Evolutionary conservation across 2,329 filamentous ascomycete genomes (phyloP).

Genomic region (Claviceps pazoutovae): DNA sequence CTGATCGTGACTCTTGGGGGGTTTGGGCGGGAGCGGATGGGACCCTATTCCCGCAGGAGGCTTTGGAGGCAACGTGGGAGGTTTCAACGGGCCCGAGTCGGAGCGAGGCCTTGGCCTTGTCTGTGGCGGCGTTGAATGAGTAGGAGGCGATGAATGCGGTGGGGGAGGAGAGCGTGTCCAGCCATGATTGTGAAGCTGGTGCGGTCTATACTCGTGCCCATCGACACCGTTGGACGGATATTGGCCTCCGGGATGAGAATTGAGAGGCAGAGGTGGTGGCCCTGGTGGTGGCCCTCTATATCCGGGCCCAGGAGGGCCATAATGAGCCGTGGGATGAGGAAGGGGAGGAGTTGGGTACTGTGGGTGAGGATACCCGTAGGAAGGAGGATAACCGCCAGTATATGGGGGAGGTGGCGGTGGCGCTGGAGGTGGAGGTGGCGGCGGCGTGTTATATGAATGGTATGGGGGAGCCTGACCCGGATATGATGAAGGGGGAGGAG

Average conservation of each 20-base stretch:
- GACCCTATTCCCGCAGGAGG: conserved; percentile 6
- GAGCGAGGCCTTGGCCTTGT: neutral
- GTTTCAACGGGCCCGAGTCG: conserved; percentile 1
- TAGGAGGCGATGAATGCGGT: neutral
- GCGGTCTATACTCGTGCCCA: conserved; percentile 2
- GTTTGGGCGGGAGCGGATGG: conserved; percentile 19
- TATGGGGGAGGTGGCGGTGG: conserved; percentile 8
- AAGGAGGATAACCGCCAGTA: conserved; percentile 10
- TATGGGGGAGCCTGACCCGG: conserved; percentile 13
- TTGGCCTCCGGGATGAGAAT: conserved; percentile 3
- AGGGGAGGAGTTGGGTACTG: conserved; percentile 11
- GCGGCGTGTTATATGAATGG: conserved; percentile 10
- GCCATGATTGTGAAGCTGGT: conserved; percentile 2
- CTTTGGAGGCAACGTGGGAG: conserved; percentile 5
- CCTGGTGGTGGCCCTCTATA: conserved; percentile 3
- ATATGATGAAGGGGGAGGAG: conserved; percentile 10
- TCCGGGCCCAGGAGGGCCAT: conserved; percentile 7
- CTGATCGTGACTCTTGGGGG: conserved; percentile 16
- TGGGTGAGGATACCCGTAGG: conserved; percentile 13
- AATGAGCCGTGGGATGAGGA: conserved; percentile 9
- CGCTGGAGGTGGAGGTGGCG: conserved; percentile 2
- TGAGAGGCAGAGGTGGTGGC: conserved; percentile 5
- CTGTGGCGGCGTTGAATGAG: neutral
- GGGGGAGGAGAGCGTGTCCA: conserved; percentile 4
- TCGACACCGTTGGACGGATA: neutral